phyloP scores from a whole-genome alignment of 1,284 basidiomycete genomes.

The Rhodotorula sp. region DNA sequence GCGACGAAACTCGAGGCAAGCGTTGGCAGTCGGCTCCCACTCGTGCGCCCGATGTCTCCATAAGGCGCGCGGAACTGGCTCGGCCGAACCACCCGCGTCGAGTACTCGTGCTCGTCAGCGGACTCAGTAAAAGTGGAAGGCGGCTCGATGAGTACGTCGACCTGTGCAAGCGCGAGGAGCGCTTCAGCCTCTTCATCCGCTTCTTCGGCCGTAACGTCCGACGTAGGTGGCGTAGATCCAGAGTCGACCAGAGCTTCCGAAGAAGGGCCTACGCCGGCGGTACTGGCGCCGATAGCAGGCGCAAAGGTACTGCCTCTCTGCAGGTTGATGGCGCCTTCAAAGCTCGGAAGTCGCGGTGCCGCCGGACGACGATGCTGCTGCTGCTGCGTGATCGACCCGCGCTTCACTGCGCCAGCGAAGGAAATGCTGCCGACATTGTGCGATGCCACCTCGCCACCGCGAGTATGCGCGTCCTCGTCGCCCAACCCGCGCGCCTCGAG shows the following conservation, averaged over 20 bases:
- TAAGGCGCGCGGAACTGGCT: conserved; percentile 19
- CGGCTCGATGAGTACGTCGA: conserved; percentile 63
- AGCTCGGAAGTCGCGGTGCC: conserved; percentile 77
- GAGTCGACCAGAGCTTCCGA: not conserved
- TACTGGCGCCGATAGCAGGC: conserved; percentile 47
- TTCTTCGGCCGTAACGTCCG: conserved; percentile 11
- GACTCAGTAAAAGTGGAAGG: conserved; percentile 1
- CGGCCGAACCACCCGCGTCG: conserved; percentile 37
- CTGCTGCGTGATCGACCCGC: conserved; percentile 18
- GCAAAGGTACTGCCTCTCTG: conserved; percentile 53
- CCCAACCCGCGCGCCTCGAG: conserved; percentile 4
- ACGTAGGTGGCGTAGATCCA: not conserved
- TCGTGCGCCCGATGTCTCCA: conserved; percentile 23
- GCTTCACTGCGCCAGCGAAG: conserved; percentile 59
- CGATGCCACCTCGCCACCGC: conserved; percentile 12
- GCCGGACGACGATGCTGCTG: conserved; percentile 42
- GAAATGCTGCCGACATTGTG: conserved; percentile 77
- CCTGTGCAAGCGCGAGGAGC: conserved; percentile 44
- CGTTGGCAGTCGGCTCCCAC: conserved; percentile 19
- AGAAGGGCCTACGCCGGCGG: not conserved
- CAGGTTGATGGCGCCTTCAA: conserved; percentile 54
- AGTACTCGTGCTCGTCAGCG: conserved; percentile 12
- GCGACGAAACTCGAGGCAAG: conserved; percentile 38
- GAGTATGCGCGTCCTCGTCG: conserved; percentile 19
- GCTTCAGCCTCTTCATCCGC: conserved; percentile 55